A percentile compares a stretch with the other conserved stretches of the same genome.
phyloP scores from a whole-genome alignment of 495 filamentous ascomycete genomes.

The Lasiosphaeriaceae sp. region DNA sequence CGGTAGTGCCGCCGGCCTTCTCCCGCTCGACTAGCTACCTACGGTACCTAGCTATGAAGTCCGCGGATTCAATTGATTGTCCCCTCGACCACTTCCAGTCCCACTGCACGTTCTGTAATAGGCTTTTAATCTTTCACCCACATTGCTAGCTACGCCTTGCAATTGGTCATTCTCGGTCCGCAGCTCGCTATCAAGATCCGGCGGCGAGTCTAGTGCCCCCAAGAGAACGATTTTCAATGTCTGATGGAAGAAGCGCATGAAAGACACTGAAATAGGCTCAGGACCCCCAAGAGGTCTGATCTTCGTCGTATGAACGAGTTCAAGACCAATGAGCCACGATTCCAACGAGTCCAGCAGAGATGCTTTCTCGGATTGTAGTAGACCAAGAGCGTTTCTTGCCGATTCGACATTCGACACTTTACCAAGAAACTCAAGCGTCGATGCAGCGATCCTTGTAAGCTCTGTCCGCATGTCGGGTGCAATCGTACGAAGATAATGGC shows the following conservation, averaged over 20 bases:
- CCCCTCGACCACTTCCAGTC: background rate
- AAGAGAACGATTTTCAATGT: slow-evolving; percentile 34
- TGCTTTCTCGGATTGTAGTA: slow-evolving; percentile 32
- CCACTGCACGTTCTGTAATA: background rate
- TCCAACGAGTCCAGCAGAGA: slow-evolving; percentile 30
- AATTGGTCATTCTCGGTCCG: slow-evolving; percentile 29
- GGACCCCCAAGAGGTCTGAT: slow-evolving; percentile 12
- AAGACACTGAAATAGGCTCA: slow-evolving; percentile 34
- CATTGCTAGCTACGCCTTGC: slow-evolving; percentile 25
- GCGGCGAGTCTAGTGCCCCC: slow-evolving; percentile 28
- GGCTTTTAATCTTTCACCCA: slow-evolving; percentile 20
- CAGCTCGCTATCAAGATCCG: slow-evolving; percentile 26
- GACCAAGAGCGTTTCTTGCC: slow-evolving; percentile 25
- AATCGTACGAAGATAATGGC: slow-evolving; percentile 31
- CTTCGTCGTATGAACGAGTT: slow-evolving; percentile 26
- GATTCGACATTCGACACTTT: slow-evolving; percentile 31
- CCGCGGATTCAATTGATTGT: no score
- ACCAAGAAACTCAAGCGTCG: slow-evolving; percentile 31
- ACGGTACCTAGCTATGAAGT: no score
- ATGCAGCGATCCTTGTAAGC: slow-evolving; percentile 31
- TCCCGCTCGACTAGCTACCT: no score
- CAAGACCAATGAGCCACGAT: slow-evolving; percentile 31
- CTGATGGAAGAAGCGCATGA: slow-evolving; percentile 33
- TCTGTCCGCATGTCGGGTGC: slow-evolving; percentile 32
- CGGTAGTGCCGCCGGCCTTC: no score